Conservation (phyloP, 169 alveolate species). For the Cryptosporidium canis region DNA sequence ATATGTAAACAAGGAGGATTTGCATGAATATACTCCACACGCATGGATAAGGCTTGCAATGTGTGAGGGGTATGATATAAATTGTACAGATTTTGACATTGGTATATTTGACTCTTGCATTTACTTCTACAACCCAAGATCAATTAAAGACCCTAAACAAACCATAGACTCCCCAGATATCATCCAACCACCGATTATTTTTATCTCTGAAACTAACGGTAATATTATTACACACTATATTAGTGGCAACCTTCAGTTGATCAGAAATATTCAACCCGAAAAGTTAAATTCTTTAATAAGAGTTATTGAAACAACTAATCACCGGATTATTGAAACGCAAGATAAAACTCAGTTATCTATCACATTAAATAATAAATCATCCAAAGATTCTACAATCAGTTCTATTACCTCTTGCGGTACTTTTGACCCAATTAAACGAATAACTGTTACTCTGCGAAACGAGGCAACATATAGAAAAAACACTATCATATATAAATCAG, state of each 20-base stretch:
- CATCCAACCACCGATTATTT: constrained; percentile 26
- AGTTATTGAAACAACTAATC: too few relatives aligned
- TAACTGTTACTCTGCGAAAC: background rate
- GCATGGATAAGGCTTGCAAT: constrained; percentile 54
- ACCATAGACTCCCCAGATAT: constrained; percentile 19
- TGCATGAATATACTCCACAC: background rate
- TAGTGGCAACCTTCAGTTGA: constrained; percentile 12
- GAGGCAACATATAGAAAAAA: background rate
- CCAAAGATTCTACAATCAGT: too few relatives aligned
- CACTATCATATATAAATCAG: background rate
- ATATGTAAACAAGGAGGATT: background rate
- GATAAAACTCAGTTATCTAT: too few relatives aligned
- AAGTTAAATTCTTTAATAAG: background rate
- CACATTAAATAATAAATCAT: too few relatives aligned
- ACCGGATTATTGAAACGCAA: background rate
- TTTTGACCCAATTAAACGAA: background rate
- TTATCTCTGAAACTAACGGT: constrained; percentile 40
- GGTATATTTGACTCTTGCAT: constrained; percentile 40
- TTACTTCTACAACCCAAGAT: background rate
- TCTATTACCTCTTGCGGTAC: background rate
- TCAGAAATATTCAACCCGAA: background rate
- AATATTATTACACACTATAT: constrained; percentile 35
- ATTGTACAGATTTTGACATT: constrained; percentile 43
- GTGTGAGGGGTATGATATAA: constrained; percentile 68
- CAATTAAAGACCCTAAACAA: constrained; percentile 48